Evolutionary conservation across 164 flowering plant species (phyloP).

Genomic region (Magnolia officinalis): DNA sequence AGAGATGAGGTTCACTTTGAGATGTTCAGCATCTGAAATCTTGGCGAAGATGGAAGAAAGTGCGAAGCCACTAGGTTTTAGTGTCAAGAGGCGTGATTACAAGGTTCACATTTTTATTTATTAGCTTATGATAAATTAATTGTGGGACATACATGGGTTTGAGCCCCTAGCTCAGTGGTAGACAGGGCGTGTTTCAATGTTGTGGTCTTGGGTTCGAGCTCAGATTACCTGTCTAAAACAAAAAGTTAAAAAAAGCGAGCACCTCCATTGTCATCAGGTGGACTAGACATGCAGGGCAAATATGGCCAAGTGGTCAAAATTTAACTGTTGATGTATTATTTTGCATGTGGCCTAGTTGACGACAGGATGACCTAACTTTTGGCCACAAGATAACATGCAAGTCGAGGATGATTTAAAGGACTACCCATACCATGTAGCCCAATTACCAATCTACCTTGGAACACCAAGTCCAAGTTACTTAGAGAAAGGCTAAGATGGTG

Average conservation of each 20-base stretch:
- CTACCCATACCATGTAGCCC: no score
- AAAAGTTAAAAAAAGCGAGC: no score
- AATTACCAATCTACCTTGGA: no score
- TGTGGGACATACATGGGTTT: background rate
- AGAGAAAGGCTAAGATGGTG: no score
- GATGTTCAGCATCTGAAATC: constrained; percentile 12
- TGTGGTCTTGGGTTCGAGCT: background rate
- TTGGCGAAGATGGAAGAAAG: constrained; percentile 14
- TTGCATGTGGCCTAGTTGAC: background rate
- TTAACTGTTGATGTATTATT: background rate
- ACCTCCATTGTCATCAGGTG: background rate
- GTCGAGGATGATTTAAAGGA: no score
- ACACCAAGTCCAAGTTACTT: no score
- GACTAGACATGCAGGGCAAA: background rate
- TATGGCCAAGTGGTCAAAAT: background rate
- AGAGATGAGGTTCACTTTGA: constrained; percentile 14
- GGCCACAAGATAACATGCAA: no score
- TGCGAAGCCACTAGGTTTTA: constrained; percentile 12
- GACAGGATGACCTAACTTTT: no score
- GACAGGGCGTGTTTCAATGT: no score
- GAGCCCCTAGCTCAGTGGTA: no score
- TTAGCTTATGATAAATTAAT: background rate
- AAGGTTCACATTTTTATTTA: constrained; percentile 6
- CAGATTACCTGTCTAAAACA: background rate
- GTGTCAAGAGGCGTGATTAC: constrained; percentile 7